Evolutionary conservation across 225 moss, liverwort and hornwort species (phyloP).

Genomic region (Climacium dendroides): DNA sequence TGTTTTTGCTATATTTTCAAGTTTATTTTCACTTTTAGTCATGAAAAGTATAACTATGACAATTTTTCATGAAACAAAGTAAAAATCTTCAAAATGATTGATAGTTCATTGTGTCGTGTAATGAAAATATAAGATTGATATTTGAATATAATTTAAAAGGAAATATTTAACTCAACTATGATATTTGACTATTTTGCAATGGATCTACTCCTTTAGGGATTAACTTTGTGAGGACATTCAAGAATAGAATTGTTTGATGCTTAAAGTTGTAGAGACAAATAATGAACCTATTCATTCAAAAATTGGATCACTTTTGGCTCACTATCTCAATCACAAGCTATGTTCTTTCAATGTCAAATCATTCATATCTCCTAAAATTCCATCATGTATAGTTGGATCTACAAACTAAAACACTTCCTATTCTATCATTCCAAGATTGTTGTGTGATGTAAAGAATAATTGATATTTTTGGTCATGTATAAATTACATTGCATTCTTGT

Average conservation of each 20-base stretch:
- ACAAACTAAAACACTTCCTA: background rate
- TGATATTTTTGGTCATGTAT: background rate
- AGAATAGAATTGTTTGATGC: background rate
- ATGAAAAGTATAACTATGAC: too few relatives aligned
- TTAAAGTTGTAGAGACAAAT: background rate
- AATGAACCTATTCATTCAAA: background rate
- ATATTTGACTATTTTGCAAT: too few relatives aligned
- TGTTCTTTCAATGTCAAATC: background rate
- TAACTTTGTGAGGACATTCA: accelerated
- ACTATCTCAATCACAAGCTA: background rate
- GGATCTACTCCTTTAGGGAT: too few relatives aligned
- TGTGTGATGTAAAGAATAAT: background rate
- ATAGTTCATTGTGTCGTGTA: too few relatives aligned
- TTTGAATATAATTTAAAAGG: too few relatives aligned
- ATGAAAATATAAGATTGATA: too few relatives aligned
- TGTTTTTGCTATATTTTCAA: too few relatives aligned
- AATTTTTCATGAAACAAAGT: too few relatives aligned
- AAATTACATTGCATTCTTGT: background rate
- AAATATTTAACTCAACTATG: too few relatives aligned
- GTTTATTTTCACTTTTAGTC: too few relatives aligned
- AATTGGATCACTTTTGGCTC: background rate
- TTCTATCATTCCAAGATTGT: background rate
- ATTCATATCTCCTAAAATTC: too few relatives aligned
- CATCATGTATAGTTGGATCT: background rate
- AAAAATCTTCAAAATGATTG: too few relatives aligned